These are phyloP conservation scores for Fusarium sp. DNA, from an alignment of 2,329 filamentous ascomycete species.

Conservation along the genomic window DNA sequence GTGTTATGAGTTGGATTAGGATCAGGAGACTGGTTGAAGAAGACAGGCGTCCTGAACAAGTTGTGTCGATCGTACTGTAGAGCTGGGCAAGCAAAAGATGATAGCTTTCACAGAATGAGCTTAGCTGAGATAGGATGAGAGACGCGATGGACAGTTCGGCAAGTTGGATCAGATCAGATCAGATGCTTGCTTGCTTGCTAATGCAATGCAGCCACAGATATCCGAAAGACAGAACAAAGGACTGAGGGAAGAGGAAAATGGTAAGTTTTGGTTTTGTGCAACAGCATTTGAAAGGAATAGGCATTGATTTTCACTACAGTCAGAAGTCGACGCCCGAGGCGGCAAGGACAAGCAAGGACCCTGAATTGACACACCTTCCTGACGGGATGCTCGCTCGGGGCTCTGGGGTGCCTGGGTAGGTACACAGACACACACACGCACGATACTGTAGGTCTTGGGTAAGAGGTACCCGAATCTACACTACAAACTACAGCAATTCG, in stretches of 20 bases:
- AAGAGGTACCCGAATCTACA: neutral
- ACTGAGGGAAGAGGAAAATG: conserved; percentile 4
- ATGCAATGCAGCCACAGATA: neutral
- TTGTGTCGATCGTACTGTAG: neutral
- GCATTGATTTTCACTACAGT: conserved; percentile 32
- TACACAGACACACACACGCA: neutral
- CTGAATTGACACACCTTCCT: conserved; percentile 44
- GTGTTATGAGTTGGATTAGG: neutral
- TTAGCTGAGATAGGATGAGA: conserved; percentile 15
- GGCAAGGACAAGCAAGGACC: conserved; percentile 26
- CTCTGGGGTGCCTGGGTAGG: neutral
- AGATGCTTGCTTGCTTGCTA: conserved; percentile 2
- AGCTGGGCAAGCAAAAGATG: neutral
- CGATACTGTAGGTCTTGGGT: conserved; percentile 1
- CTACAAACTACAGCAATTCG: neutral
- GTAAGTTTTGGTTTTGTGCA: conserved; percentile 26
- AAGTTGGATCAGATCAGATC: conserved; percentile 6
- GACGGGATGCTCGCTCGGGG: conserved; percentile 12
- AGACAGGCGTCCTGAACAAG: neutral
- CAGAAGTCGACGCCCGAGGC: conserved; percentile 11
- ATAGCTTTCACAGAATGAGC: conserved; percentile 5
- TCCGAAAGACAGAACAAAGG: neutral
- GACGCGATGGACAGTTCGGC: conserved; percentile 9
- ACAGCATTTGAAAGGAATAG: conserved; percentile 30
- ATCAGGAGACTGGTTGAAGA: neutral